phyloP scores from a whole-genome alignment of 83 land plant genomes.

The Picea abies region DNA sequence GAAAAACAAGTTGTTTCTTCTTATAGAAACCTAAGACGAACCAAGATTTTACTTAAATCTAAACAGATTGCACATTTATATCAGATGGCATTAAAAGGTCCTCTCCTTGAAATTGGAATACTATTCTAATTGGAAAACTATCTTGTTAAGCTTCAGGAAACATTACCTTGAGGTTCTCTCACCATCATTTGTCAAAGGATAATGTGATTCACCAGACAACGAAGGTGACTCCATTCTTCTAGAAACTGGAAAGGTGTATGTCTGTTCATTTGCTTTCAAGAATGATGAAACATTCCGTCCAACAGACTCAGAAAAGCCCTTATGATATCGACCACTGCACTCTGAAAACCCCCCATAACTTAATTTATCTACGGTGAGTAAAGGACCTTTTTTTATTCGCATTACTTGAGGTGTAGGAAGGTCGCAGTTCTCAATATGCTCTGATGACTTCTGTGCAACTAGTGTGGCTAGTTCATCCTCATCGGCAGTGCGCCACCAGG shows the following conservation, averaged over 20 bases:
- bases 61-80: neutral
- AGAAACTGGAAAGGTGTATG: neutral
- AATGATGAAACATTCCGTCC: neutral
- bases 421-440: slow-evolving; percentile 75
- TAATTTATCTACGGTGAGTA: neutral
- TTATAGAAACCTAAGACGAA: too few species aligned
- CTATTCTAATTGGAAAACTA: neutral
- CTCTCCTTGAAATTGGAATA: neutral
- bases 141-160: neutral
- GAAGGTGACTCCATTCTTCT: neutral
- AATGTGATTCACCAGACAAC: neutral
- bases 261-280: neutral
- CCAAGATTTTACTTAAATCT: neutral
- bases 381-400: slow-evolving; percentile 19
- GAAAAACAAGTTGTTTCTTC: too few species aligned
- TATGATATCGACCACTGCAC: neutral
- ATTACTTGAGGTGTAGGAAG: slow-evolving; percentile 59
- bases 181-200: neutral
- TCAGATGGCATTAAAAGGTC: neutral
- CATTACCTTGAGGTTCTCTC: slow-evolving; percentile 6
- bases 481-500: slow-evolving; percentile 82
- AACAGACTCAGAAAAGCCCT: neutral
- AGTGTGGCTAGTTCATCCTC: slow-evolving; percentile 72
- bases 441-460: slow-evolving; percentile 66
- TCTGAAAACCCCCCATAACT: slow-evolving; percentile 5